phyloP scores from a whole-genome alignment of 73 alveolate species.

The Stentor coeruleus region DNA sequence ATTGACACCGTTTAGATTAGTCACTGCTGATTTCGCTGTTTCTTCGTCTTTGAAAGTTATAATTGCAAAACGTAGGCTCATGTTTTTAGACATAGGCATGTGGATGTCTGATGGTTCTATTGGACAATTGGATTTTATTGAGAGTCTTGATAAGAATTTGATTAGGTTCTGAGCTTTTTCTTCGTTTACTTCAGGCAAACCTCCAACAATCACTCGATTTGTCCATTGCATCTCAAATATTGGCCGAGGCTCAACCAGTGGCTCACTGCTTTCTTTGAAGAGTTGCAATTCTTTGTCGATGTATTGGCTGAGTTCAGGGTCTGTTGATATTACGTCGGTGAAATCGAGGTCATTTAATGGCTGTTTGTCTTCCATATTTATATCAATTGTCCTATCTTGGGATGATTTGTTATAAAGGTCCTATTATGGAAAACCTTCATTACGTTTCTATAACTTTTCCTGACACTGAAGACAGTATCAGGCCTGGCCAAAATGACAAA shows the following conservation, averaged over 20 bases:
- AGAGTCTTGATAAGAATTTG: not conserved
- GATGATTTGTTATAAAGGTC: no score
- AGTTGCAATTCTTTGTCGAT: not conserved
- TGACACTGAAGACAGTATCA: no score
- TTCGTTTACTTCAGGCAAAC: not conserved
- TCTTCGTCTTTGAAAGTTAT: constrained; percentile 25
- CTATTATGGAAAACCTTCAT: no score
- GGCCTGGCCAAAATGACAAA: no score
- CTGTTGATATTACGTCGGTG: not conserved
- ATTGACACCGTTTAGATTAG: not conserved
- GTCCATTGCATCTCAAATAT: constrained; percentile 20
- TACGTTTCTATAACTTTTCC: no score
- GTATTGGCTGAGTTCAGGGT: constrained; percentile 1
- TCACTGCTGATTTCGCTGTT: constrained; percentile 23
- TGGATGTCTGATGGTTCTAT: not conserved
- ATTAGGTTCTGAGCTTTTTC: constrained; percentile 2
- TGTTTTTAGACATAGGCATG: constrained; percentile 18
- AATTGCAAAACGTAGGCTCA: constrained; percentile 17
- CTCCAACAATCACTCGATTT: constrained; percentile 20
- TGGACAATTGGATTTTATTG: not conserved
- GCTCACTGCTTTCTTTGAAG: not conserved
- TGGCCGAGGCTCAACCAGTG: constrained; percentile 24
- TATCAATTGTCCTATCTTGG: no score
- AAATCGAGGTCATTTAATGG: constrained; percentile 19
- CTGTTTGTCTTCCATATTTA: constrained; percentile 20